These are phyloP conservation scores for Fusarium sp. DNA, from an alignment of 2,329 filamentous ascomycete species.

Conservation along the genomic window DNA sequence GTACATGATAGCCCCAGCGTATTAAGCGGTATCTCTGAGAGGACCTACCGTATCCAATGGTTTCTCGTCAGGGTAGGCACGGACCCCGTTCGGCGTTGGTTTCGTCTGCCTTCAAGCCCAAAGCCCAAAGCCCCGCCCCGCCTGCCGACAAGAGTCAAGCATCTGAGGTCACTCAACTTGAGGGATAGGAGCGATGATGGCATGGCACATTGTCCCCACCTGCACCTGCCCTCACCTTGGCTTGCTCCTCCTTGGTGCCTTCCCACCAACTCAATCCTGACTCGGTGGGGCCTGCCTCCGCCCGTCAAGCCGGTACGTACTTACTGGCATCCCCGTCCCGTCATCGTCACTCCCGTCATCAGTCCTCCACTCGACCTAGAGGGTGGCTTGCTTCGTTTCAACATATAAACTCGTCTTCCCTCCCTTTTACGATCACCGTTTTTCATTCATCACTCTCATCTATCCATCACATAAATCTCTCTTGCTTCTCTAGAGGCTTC, in stretches of 20 bases:
- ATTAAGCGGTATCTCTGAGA: not conserved
- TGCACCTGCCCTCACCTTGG: conserved; percentile 5
- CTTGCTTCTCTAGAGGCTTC: not conserved
- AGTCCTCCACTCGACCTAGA: conserved; percentile 1
- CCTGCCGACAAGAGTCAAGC: conserved; percentile 7
- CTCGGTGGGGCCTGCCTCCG: conserved; percentile 6
- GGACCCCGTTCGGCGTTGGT: not conserved
- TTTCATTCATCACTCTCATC: conserved; percentile 11
- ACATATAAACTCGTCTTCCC: conserved; percentile 43
- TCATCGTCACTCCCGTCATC: conserved; percentile 17
- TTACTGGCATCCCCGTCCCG: conserved; percentile 22
- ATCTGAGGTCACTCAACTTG: conserved; percentile 26
- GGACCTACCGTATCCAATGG: conserved; percentile 10
- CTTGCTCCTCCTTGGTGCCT: not conserved
- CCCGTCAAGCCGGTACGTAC: conserved; percentile 13
- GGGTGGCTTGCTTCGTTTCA: conserved; percentile 21
- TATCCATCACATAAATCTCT: not conserved
- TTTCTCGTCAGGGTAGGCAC: conserved; percentile 3
- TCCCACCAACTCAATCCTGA: conserved; percentile 10
- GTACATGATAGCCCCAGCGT: not conserved
- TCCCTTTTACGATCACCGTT: conserved; percentile 35
- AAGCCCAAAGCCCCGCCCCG: no score
- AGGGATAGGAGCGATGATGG: conserved; percentile 31
- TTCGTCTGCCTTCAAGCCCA: conserved; percentile 2
- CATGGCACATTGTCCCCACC: conserved; percentile 27